Base-by-base conservation (phyloP, 305 asterid genomes). In the Plantago coronopus region DNA sequence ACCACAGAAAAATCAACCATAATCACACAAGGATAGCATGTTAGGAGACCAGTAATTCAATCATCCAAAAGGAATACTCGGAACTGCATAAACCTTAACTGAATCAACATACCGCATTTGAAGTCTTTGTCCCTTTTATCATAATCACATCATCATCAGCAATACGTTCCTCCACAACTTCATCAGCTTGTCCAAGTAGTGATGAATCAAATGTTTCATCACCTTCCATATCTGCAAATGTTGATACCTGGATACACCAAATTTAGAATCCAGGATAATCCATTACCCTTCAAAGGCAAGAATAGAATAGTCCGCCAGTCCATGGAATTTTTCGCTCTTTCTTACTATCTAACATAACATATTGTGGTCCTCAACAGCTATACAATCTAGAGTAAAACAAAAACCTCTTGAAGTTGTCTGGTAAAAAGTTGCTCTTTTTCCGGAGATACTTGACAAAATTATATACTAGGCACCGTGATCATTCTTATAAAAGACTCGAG, bases 211-310 rank as follows among this genome's bases (percentile, higher is more conserved):
- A 87, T 58, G 99, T 85, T 84, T 94, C 99, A 44, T 87, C 99
- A 57, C 99, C 99, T 83, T 89, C 99, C 95, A 87, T 89, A 73
- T 89, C 99, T 2, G 99, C 99, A 70, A 94, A 89, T 10, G 97
- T 89, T 27, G 96, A 93, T 50, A 93, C 95, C 97, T 89, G 78
- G 22, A 71, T 4, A 22, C 20, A 48, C 71, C 64, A 43, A 57
- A 60, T 61, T 29, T 60, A 45, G 34, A 49, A 25, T 37, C 19
- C 34, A n/a, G 17, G 49, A 37, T 49, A 43, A 29, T 47, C 51
- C 48, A 22, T 47, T 59, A 34, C 37, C 56, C 34, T 20, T 17
- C 20, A 50, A 38, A 20, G 42, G 57, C 44, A 38, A 6, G 3
- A 31, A 40, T 23, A 6, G 3, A 31, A 40, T 23, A 34, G 12